Percentiles rank a stretch among this genome's conserved stretches.
phyloP scores from a whole-genome alignment of 805 yeast species.

The Kluyveromyces siamensis region DNA sequence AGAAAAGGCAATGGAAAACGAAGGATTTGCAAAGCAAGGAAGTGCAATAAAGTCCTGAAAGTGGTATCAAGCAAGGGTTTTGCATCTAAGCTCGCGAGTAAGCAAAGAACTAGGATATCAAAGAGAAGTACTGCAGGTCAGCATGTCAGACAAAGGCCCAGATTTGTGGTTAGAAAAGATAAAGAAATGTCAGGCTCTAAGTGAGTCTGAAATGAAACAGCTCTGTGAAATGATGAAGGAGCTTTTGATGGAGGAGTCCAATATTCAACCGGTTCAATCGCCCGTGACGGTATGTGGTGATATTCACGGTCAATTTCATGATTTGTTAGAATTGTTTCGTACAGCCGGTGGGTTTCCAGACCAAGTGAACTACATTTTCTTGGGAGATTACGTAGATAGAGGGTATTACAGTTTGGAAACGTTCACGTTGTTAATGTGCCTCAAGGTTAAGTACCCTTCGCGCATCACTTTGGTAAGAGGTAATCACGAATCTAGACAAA shows the following conservation, averaged over 20 bases:
- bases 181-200: conserved; percentile 77
- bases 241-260: conserved; percentile 89
- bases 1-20: not conserved
- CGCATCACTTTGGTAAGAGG: conserved; percentile 89
- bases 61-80: not conserved
- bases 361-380: conserved; percentile 70
- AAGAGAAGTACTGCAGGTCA: not conserved
- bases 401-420: conserved; percentile 96
- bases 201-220: conserved; percentile 92
- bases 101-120: not conserved
- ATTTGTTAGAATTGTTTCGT: conserved; percentile 78
- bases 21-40: not conserved
- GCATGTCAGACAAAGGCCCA: conserved; percentile 72
- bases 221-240: conserved; percentile 93
- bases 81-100: not conserved
- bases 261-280: conserved; percentile 85
- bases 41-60: not conserved
- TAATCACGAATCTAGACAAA: conserved; percentile 95
- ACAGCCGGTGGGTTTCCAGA: conserved; percentile 90
- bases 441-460: conserved; percentile 80
- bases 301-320: conserved; percentile 97
- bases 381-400: conserved; percentile 96
- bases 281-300: conserved; percentile 97
- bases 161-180: conserved; percentile 95
- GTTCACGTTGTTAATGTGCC: conserved; percentile 85